Evolutionary conservation across 1,284 basidiomycete species (phyloP), one percentile per base, ranked within the genome.

Genomic region (Cryptococcus maquisensis): DNA sequence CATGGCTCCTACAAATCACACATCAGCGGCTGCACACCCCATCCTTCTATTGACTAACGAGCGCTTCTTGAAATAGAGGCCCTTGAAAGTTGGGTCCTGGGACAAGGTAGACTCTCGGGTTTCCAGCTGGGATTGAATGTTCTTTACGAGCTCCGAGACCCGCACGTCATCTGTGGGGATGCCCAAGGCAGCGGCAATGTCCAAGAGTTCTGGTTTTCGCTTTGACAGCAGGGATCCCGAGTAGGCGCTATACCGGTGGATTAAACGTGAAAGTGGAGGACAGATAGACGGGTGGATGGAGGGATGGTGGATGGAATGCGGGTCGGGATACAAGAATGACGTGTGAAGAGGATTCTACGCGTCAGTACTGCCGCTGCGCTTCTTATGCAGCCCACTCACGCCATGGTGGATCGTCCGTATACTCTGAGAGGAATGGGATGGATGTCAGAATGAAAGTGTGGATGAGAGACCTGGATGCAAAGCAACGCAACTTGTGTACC

Each of bases 131-230:
- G 44, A 37, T 50, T 73, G 67, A 47, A 75, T 72, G 36, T 26
- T 53, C 52, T 69, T 64, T 38, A 64, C 59, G 28, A 72, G 49
- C 10, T 69, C 68, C 15, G 55, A 47, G 20, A 62, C 53, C 41
- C 56, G 60, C 1, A 53, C 57, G 15, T 64, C 63, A 20, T 57
- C 45, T 16, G 64, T 61, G 9, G 52, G 37, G 21, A 73, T 40
- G n/a, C 62, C 64, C 9, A 74, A 59, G 1, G 69, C 68, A 32
- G 62, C 43, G 21, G 69, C 70, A 45, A 74, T 72, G 56, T 75
- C 73, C 28, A 67, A 61, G 35, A 74, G 61, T 6, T 75, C 73
- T 24, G 60, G 58, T 56, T 72, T 72, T 40, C 67, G 64, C 57
- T 73, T 73, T n/a, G 40, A 48, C 18, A 51, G 26, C 20, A 75